phyloP scores from a whole-genome alignment of 495 filamentous ascomycete species.

The Neurospora tetrasperma region DNA sequence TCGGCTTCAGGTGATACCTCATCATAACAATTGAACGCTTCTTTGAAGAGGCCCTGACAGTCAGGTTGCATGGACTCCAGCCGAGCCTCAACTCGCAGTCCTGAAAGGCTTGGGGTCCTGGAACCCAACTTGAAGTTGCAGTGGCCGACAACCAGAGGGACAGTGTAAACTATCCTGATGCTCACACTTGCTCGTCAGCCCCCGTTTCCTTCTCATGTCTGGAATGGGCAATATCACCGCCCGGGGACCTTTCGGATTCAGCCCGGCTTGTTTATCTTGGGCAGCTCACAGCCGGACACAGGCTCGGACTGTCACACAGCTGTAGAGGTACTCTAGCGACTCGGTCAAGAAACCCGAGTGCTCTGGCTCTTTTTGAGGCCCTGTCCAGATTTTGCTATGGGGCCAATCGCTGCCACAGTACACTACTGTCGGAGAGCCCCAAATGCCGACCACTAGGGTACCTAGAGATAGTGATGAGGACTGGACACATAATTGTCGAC shows the following conservation, averaged over 20 bases:
- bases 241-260: neutral
- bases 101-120: neutral
- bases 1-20: no score
- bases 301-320: neutral
- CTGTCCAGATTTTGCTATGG: neutral
- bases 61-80: neutral
- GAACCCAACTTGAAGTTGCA: neutral
- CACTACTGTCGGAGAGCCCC: neutral
- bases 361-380: neutral
- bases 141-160: neutral
- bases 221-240: neutral
- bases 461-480: neutral
- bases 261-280: neutral
- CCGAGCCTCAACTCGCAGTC: neutral
- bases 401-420: neutral
- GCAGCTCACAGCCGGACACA: neutral
- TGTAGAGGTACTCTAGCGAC: neutral
- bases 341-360: neutral
- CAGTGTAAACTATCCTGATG: neutral
- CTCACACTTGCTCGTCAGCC: neutral
- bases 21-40: neutral
- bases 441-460: neutral
- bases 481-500: neutral
- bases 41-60: neutral
- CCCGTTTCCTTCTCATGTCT: neutral